phyloP scores from a whole-genome alignment of 2,329 filamentous ascomycete genomes.

The Fusarium sp. region DNA sequence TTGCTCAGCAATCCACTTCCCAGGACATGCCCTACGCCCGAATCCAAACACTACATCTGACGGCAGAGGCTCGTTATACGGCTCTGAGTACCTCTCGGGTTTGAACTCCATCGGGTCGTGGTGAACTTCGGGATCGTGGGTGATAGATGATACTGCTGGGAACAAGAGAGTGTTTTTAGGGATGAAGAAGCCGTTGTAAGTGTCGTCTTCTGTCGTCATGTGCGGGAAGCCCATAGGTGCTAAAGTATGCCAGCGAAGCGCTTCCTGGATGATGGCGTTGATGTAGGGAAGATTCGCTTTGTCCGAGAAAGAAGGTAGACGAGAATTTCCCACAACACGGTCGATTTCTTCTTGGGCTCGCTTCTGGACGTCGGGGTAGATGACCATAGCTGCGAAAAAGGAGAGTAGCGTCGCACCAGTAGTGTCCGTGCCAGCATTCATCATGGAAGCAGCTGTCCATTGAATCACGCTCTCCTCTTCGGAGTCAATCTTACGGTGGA shows the following conservation, averaged over 20 bases:
- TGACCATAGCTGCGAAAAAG: constrained; percentile 58
- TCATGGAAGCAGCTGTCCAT: constrained; percentile 27
- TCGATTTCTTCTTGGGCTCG: constrained; percentile 57
- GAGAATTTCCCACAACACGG: constrained; percentile 53
- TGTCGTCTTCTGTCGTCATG: constrained; percentile 47
- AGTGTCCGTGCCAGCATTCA: constrained; percentile 50
- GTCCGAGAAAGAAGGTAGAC: constrained; percentile 58
- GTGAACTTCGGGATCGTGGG: constrained; percentile 54
- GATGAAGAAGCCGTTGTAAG: constrained; percentile 39
- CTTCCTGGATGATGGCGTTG: constrained; percentile 47
- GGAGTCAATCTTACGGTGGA: background rate
- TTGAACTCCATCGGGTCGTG: constrained; percentile 52
- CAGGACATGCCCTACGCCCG: constrained; percentile 52
- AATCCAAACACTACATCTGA: constrained; percentile 48
- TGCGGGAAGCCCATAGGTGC: constrained; percentile 53
- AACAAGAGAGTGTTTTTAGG: constrained; percentile 44
- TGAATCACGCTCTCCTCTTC: constrained; percentile 18
- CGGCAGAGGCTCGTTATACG: constrained; percentile 46
- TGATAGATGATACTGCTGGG: background rate
- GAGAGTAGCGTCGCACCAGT: constrained; percentile 45
- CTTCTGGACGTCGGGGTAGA: constrained; percentile 55
- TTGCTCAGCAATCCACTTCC: constrained; percentile 47
- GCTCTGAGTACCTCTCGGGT: constrained; percentile 36
- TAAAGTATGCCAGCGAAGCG: constrained; percentile 47
- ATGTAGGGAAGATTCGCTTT: constrained; percentile 57